phyloP scores from a whole-genome alignment of 495 filamentous ascomycete species.

The Aspergillus campestris region DNA sequence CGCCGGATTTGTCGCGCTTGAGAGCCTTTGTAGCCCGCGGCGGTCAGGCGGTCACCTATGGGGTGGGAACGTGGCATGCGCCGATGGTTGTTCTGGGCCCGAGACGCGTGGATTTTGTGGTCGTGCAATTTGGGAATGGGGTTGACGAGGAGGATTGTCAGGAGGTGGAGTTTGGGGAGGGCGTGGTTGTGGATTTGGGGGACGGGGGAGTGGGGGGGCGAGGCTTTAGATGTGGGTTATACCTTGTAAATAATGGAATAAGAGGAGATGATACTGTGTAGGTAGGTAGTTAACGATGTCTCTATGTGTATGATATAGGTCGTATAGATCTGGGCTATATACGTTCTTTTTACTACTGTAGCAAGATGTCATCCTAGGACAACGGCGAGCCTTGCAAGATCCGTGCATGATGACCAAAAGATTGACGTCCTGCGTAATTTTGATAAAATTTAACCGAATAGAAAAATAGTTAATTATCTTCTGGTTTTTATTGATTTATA shows the following conservation, averaged over 20 bases:
- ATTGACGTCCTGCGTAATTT: neutral
- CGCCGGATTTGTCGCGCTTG: conserved; percentile 64
- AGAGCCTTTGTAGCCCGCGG: conserved; percentile 74
- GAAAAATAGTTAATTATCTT: too few relatives aligned
- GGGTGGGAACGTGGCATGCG: conserved; percentile 90
- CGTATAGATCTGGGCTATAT: neutral
- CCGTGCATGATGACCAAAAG: neutral
- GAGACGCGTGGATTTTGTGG: conserved; percentile 68
- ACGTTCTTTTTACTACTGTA: neutral
- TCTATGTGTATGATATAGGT: neutral
- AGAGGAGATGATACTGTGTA: too few relatives aligned
- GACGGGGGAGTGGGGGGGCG: conserved; percentile 25
- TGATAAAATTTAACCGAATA: too few relatives aligned
- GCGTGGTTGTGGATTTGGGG: conserved; percentile 26
- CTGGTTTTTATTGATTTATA: too few relatives aligned
- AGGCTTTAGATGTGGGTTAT: conserved; percentile 19
- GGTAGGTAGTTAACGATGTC: neutral
- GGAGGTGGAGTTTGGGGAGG: conserved; percentile 55
- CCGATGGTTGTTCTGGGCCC: conserved; percentile 86
- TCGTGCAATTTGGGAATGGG: conserved; percentile 82
- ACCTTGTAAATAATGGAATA: too few relatives aligned
- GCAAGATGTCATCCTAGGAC: too few relatives aligned
- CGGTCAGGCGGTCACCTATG: conserved; percentile 84
- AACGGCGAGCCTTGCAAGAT: neutral
- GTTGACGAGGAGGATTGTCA: conserved; percentile 82